Evolutionary conservation across 2,329 filamentous ascomycete species (phyloP), one percentile per base, ranked within the genome.

Genomic region (Fusarium cicatricum): DNA sequence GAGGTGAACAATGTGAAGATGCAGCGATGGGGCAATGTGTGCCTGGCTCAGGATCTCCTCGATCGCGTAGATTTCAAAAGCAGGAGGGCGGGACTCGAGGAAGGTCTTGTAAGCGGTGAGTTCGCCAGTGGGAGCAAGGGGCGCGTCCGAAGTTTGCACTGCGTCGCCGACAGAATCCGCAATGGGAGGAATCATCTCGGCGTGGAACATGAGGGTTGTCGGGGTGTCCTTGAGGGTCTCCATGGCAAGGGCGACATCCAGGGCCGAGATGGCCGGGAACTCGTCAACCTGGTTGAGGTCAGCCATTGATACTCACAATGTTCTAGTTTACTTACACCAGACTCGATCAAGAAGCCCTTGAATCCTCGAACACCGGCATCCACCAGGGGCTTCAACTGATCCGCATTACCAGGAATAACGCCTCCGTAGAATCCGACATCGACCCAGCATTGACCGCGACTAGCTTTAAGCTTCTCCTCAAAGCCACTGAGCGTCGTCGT

Each of bases 391-490:
- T 91, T 86, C 50, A 99, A 78, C 69, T 98, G 87, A 11, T 84
- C 75, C 3, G 88, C 85, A 71, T 99, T 99, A 2, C 94, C 95
- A 4, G 95, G 95, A 41, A 99, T 87, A 33, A 98, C 87, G 28
- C 95, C 95, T 21, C 95, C 95, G 72, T 98, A 98, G 76, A 99
- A 98, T 26, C 92, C 95, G n/a, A 98, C 93, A 69, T 98, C 95
- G 21, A 98, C 92, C 94, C 94, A 99, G 77, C 94, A 97, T 77
- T 98, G 90, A 29, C 90, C 92, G 58, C 85, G 77, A 34, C 92
- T 92, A 19, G 95, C 95, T 23, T 85, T 84, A 40, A 97, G 81
- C 81, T 99, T 99, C 78, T 92, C 90, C 58, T 89, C 82, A 65
- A 99, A 84, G 7, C 90, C 91, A 15, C 82, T 80, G 3, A 98